Base-by-base conservation (phyloP, 495 filamentous ascomycete genomes). In the Penicillium steckii region DNA sequence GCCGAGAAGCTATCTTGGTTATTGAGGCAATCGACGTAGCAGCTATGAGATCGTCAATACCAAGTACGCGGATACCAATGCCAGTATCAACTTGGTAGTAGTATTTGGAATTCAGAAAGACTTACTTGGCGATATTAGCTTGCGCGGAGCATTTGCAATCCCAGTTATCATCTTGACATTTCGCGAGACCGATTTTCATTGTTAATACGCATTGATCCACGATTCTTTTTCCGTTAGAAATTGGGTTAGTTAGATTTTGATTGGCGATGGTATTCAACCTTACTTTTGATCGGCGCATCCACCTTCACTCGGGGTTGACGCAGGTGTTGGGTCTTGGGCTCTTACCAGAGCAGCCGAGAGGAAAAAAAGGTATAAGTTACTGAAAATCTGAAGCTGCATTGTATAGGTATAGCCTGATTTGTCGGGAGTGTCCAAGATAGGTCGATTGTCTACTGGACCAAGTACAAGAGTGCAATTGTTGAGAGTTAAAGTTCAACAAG, bases 91-190 rank as follows among this genome's bases (percentile, higher is more conserved):
- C 17, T 57, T 8, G 18, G 18, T 42, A 15, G 22, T 19, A 3
- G 35, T 21, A 3, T 22, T 1, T 3, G 23, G 21, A 30, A 9
- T 32, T 13, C 23, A 1, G 4, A 22, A 12, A 18, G 46, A 51
- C 56, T 60, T 10, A 66, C 62, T 63, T 60, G 35, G 60, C 56
- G 21, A 66, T 56, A 23, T 66, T 66, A 17, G 62, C 62, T 22
- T 23, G 44, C 1, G 51, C 60, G 1, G 56, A 53, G 21, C 62
- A 66, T 27, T 66, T 66, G 56, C 62, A 66, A 19, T 66, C 60
- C 62, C 62, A 66, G 23, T 66, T 46, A 27, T 35, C 22, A 0
- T 29, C 3, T 4, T 48, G 8, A 19, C 62, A 66, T 18, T 55
- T 56, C 1, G 18, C 21, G 17, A 66, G 53, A 4, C 33, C 33